Base-by-base conservation (phyloP, 2,329 filamentous ascomycete species). In the Byssochlamys sp. region DNA sequence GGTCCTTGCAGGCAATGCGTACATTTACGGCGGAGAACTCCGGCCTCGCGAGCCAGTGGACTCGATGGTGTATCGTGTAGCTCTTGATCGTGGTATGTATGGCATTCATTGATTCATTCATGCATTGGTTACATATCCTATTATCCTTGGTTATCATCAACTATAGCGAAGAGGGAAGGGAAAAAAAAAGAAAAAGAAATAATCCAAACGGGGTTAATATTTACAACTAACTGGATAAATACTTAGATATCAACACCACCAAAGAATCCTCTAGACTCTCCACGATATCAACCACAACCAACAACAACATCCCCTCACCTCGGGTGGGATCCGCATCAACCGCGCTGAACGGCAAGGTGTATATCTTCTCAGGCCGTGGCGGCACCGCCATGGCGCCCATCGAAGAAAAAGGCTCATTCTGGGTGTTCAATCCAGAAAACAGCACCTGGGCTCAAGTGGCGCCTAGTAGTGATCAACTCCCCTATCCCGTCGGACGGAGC, bases 311-410 rank as follows among this genome's bases (percentile, higher is more conserved):
- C 0, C 89, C 90, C 0, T 72, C 78, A 1, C 80, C 89, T 1
- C 83, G 90, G 24, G 83, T 91, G 1, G 90, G 90, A 24, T 83
- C 90, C 63, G 86, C 89, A 33, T 83, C 86, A 0, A 82, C 86
- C 11, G 80, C 84, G 1, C 81, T 94, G 58, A 80, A 85, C 58
- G 80, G 81, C 51, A 84, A 84, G 25, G 84, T 95, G 65, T 92
- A 92, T 73, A 62, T 95, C 49, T 95, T 91, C 71, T 90, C 89
- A 53, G 90, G 91, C 9, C 84, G 89, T 51, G 86, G 87, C 33
- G 87, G 87, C 0, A 73, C 79, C 2, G 84, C 83, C 28, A 86
- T 89, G 82, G 76, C 81, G 1, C 84, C 89, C 0, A 77, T 95
- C 10, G 83, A 91, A 55, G 90, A 95, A 66, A 71, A 77, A 10